Evolutionary conservation across 129 eudicot genomes (phyloP).

Genomic region (Helianthus annuus): DNA sequence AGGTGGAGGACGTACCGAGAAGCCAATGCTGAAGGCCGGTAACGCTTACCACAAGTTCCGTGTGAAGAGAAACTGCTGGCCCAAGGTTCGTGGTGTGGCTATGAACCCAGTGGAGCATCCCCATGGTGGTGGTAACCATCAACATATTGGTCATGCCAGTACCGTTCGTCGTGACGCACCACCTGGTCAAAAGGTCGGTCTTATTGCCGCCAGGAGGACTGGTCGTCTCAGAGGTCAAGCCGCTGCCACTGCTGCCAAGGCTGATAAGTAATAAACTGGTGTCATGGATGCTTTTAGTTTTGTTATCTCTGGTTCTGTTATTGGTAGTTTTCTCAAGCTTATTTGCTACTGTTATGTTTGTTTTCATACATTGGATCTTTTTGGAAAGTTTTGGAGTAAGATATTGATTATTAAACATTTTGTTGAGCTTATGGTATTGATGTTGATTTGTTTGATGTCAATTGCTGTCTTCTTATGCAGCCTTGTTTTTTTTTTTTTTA

Average conservation of each 20-base stretch:
- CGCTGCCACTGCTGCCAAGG: constrained; percentile 80
- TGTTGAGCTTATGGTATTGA: neutral
- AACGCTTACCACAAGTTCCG: constrained; percentile 93
- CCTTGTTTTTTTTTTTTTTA: too few relatives aligned
- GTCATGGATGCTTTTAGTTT: constrained; percentile 27
- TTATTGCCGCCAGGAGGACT: constrained; percentile 89
- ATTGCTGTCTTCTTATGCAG: neutral
- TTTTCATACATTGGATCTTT: constrained; percentile 26
- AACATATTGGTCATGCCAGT: constrained; percentile 92
- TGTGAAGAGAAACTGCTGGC: constrained; percentile 98
- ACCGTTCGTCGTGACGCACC: constrained; percentile 92
- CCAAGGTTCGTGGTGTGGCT: constrained; percentile 99
- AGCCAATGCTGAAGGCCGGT: constrained; percentile 83
- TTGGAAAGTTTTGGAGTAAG: constrained; percentile 28
- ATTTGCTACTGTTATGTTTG: constrained; percentile 24
- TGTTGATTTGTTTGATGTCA: neutral
- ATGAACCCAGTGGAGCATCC: constrained; percentile 98
- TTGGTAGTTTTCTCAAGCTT: constrained; percentile 20
- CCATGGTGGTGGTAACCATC: constrained; percentile 98
- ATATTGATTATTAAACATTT: constrained; percentile 3
- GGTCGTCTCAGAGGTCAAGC: constrained; percentile 94
- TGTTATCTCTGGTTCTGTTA: neutral
- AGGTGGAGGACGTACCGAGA: constrained; percentile 92
- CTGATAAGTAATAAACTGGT: constrained; percentile 50
- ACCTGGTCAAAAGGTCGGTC: constrained; percentile 95